Percentiles rank a stretch among this genome's conserved stretches.
Evolutionary conservation across 116 monocot genomes (phyloP).

Genomic region (Dioscorea cayenensis): DNA sequence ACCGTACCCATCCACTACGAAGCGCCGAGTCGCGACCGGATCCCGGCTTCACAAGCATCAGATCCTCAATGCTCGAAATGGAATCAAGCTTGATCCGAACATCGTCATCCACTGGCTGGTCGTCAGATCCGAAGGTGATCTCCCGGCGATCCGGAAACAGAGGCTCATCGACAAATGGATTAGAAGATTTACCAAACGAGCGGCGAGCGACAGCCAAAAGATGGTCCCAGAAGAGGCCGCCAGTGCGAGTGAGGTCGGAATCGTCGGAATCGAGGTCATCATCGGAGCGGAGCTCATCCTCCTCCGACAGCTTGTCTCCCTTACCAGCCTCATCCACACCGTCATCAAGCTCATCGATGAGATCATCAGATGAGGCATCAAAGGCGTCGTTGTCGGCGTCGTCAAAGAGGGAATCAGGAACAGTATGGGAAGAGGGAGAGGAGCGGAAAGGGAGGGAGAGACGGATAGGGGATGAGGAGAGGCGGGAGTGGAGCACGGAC

Average conservation of each 20-base stretch:
- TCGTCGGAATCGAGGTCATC: constrained; percentile 15
- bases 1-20: constrained; percentile 73
- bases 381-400: constrained; percentile 26
- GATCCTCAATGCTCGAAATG: constrained; percentile 64
- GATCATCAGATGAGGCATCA: constrained; percentile 23
- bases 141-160: constrained; percentile 1
- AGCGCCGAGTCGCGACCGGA: constrained; percentile 24
- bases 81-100: constrained; percentile 51
- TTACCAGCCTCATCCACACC: constrained; percentile 24
- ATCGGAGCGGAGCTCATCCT: constrained; percentile 1
- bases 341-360: constrained; percentile 49
- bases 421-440: constrained; percentile 1
- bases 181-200: constrained; percentile 24
- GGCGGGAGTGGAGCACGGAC: constrained; percentile 54
- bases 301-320: constrained; percentile 1
- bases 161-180: background rate
- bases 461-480: constrained; percentile 38
- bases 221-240: constrained; percentile 61
- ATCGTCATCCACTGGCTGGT: constrained; percentile 66
- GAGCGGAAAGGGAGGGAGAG: constrained; percentile 9
- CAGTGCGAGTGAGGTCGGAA: background rate
- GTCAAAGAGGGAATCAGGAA: constrained; percentile 15
- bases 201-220: constrained; percentile 42
- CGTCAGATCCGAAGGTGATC: constrained; percentile 73
- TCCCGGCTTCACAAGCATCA: constrained; percentile 47